phyloP scores from a whole-genome alignment of 1,284 basidiomycete genomes.

The Cystobasidium pallidum region DNA sequence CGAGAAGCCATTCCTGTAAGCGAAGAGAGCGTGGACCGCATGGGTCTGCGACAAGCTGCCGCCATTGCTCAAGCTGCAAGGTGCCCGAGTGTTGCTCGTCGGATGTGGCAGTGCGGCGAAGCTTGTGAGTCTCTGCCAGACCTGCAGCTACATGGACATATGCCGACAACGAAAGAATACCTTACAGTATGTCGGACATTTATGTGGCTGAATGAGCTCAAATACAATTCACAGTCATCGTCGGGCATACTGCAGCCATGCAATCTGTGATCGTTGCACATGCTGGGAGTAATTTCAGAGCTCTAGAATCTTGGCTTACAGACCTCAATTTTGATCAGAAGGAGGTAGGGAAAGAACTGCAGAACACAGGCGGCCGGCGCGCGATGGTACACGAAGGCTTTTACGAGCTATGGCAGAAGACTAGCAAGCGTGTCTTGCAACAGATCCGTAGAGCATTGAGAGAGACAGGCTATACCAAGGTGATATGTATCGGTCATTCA shows the following conservation, averaged over 20 bases:
- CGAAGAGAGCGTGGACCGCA: not conserved
- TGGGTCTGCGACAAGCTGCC: conserved; percentile 26
- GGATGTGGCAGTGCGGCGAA: conserved; percentile 21
- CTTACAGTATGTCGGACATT: conserved; percentile 10
- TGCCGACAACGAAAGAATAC: conserved; percentile 23
- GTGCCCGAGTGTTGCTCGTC: not conserved
- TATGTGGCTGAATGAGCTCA: not conserved
- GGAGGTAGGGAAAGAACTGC: conserved; percentile 1
- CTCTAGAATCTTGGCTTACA: conserved; percentile 9
- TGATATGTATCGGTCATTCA: conserved; percentile 18
- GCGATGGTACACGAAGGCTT: conserved; percentile 13
- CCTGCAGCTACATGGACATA: conserved; percentile 11
- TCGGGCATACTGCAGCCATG: not conserved
- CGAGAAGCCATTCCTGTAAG: not conserved
- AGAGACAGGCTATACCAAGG: not conserved
- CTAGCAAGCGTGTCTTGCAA: not conserved
- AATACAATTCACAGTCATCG: not conserved
- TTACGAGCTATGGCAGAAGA: conserved; percentile 8
- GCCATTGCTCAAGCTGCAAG: conserved; percentile 4
- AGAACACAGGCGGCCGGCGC: not conserved
- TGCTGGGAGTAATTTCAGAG: conserved; percentile 27
- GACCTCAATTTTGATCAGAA: conserved; percentile 7
- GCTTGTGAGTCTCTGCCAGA: conserved; percentile 3
- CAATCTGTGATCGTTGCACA: conserved; percentile 19
- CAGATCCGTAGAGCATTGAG: conserved; percentile 4